These are phyloP conservation scores for Lycium barbarum DNA, from an alignment of 257 asterid species.

Conservation along the genomic window DNA sequence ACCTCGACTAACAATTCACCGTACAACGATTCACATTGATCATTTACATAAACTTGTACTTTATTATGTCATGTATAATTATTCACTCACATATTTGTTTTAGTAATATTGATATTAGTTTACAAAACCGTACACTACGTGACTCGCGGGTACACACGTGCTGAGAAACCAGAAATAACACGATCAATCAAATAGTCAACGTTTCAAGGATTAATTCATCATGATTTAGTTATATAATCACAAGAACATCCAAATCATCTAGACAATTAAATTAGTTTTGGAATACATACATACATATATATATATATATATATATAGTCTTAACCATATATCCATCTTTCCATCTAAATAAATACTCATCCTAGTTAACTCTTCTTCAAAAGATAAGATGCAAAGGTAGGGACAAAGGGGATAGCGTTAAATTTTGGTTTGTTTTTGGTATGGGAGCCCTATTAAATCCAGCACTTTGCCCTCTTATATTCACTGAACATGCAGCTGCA, in stretches of 20 bases:
- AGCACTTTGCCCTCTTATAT: neutral
- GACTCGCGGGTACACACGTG: neutral
- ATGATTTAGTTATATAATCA: neutral
- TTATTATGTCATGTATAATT: neutral
- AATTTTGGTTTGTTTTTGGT: conserved; percentile 2
- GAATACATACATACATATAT: neutral
- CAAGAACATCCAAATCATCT: neutral
- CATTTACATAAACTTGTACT: neutral
- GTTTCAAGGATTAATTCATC: neutral
- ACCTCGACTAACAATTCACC: neutral
- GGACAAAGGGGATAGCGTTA: neutral
- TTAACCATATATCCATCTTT: neutral
- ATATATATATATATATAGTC: neutral
- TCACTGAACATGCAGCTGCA: conserved; percentile 10
- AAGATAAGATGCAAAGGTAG: neutral
- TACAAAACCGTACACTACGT: neutral
- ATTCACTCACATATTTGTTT: neutral
- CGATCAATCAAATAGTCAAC: neutral
- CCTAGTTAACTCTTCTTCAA: neutral
- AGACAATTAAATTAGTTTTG: neutral
- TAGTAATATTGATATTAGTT: neutral
- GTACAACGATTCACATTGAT: neutral
- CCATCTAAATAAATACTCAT: neutral
- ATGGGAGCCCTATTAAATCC: conserved; percentile 8
- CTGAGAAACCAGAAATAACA: neutral